phyloP scores from a whole-genome alignment of 1,284 basidiomycete species.

The Trametes versicolor region DNA sequence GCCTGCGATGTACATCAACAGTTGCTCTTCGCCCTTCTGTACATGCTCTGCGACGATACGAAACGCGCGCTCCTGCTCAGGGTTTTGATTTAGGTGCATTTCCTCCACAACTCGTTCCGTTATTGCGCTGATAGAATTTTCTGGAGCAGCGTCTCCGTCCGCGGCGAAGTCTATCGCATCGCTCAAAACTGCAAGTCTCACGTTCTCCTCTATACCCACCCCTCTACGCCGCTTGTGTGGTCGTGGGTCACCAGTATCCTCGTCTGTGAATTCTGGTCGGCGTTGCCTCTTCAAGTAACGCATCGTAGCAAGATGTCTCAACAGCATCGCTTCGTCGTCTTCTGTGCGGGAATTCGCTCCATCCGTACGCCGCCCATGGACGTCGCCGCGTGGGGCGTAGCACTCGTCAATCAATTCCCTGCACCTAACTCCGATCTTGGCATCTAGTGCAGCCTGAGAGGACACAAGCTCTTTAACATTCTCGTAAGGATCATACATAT shows the following conservation, averaged over 20 bases:
- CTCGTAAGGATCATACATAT: background rate
- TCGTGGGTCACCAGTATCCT: background rate
- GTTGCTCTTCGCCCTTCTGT: conserved; percentile 9
- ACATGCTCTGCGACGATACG: conserved; percentile 15
- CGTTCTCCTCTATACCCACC: background rate
- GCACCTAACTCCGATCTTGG: background rate
- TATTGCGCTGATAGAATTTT: too few relatives aligned
- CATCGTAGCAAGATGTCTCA: background rate
- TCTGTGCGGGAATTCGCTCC: background rate
- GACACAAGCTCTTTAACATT: background rate
- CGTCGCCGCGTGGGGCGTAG: too few relatives aligned
- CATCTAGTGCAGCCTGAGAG: background rate
- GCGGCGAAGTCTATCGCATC: too few relatives aligned
- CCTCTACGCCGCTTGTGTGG: background rate
- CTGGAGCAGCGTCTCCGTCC: too few relatives aligned
- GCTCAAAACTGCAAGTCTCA: background rate
- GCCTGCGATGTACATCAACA: conserved; percentile 28
- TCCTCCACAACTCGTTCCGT: background rate
- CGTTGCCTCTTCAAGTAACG: background rate
- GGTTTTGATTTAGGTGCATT: background rate
- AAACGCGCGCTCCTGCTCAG: conserved; percentile 13
- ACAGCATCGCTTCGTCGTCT: background rate
- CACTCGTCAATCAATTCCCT: background rate
- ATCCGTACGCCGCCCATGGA: too few relatives aligned
- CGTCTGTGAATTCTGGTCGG: background rate